These are phyloP conservation scores for Clonostachys byssicola DNA, from an alignment of 2,329 filamentous ascomycete species.

Conservation along the genomic window DNA sequence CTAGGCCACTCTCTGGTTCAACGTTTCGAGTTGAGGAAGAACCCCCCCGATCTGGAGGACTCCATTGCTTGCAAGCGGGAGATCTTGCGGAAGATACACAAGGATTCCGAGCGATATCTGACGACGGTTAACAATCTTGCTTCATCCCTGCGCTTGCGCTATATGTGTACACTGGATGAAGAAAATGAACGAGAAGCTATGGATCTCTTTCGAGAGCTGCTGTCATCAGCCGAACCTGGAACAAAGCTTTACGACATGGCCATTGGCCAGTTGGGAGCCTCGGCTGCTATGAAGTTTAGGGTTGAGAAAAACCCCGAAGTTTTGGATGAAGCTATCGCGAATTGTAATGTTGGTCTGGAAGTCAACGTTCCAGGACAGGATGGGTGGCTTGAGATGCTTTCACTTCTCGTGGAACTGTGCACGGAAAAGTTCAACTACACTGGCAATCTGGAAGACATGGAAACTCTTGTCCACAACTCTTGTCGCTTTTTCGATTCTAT, in stretches of 20 bases:
- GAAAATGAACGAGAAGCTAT: not conserved
- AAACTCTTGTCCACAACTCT: not conserved
- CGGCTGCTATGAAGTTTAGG: not conserved
- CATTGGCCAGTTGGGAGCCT: not conserved
- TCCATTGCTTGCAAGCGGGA: not conserved
- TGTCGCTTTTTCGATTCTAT: not conserved
- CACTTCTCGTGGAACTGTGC: not conserved
- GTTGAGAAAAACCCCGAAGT: not conserved
- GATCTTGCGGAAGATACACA: not conserved
- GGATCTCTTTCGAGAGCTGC: not conserved
- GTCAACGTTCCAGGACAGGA: not conserved
- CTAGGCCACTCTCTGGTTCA: not conserved
- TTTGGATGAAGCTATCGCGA: not conserved
- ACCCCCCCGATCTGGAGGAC: not conserved
- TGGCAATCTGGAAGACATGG: not conserved
- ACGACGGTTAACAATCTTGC: not conserved
- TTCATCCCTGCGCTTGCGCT: not conserved
- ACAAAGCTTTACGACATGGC: not conserved
- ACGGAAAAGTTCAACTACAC: not conserved
- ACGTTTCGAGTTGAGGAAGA: not conserved
- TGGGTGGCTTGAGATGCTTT: not conserved
- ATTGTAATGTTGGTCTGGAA: not conserved
- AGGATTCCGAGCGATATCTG: not conserved
- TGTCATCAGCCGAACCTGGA: not conserved
- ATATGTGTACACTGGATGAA: not conserved